phyloP scores from a whole-genome alignment of 805 yeast genomes.

The Spathaspora passalidarum region DNA sequence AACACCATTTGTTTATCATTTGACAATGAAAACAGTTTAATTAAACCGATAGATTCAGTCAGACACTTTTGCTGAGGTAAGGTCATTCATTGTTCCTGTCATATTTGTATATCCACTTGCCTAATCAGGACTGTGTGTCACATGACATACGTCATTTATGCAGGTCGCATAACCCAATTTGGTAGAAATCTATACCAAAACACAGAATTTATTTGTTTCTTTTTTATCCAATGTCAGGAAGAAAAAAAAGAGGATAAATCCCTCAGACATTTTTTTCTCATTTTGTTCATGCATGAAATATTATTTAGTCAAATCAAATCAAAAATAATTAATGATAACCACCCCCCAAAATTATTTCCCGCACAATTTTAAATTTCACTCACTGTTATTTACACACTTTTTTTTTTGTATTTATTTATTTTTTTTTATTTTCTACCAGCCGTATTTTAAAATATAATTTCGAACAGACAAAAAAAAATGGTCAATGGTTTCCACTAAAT shows the following conservation, averaged over 20 bases:
- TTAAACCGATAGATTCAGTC: constrained; percentile 1
- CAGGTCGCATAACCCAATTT: neutral
- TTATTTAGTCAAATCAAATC: neutral
- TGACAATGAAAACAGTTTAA: neutral
- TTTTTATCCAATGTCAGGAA: neutral
- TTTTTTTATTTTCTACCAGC: constrained; percentile 2
- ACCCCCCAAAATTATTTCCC: neutral
- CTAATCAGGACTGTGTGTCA: neutral
- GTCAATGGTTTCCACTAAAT: constrained; percentile 1
- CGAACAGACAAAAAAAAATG: neutral
- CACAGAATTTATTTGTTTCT: neutral
- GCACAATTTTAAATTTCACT: constrained; percentile 1
- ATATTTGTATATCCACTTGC: neutral
- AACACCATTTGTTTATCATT: neutral
- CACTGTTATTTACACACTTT: neutral
- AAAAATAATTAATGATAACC: neutral
- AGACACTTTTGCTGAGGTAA: neutral
- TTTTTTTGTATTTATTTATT: neutral
- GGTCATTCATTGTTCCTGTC: neutral
- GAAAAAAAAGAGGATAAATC: neutral
- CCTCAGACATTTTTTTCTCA: constrained; percentile 5
- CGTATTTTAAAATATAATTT: too few relatives aligned
- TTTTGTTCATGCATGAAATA: constrained; percentile 1
- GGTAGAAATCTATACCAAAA: neutral
- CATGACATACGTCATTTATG: neutral